A percentile compares a stretch with the other conserved stretches of the same genome.
Evolutionary conservation across 2,329 filamentous ascomycete species (phyloP).

Genomic region (Stachybotrys chlorohalonatus): DNA sequence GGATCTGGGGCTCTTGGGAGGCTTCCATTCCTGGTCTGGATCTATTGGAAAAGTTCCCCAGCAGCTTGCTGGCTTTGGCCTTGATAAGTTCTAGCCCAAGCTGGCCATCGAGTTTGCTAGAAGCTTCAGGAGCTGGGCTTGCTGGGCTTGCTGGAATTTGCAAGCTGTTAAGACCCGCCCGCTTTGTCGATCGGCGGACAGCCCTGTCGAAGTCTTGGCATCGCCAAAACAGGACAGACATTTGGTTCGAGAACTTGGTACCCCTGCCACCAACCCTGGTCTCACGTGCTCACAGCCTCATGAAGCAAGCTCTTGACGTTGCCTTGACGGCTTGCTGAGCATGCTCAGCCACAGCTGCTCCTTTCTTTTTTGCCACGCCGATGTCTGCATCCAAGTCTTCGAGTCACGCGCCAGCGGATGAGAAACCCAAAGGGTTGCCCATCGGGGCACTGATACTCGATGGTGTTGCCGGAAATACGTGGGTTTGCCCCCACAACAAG

Average conservation of each 20-base stretch:
- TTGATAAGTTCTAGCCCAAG: neutral
- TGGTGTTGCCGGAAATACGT: too few relatives aligned
- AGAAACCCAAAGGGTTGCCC: too few relatives aligned
- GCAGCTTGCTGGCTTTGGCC: neutral
- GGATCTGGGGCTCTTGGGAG: neutral
- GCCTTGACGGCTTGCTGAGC: too few relatives aligned
- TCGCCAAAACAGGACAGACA: neutral
- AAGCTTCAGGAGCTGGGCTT: too few relatives aligned
- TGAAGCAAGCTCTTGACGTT: too few relatives aligned
- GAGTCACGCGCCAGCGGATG: too few relatives aligned
- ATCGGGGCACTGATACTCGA: too few relatives aligned
- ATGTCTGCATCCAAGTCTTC: too few relatives aligned
- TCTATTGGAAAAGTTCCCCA: neutral
- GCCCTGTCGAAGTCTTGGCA: neutral
- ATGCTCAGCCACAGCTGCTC: neutral
- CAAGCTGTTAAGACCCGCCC: neutral
- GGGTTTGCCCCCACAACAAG: neutral
- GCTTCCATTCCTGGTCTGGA: neutral
- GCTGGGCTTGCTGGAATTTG: too few relatives aligned
- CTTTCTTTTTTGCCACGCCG: slow-evolving; percentile 7
- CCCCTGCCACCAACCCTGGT: neutral
- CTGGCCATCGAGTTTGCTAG: too few relatives aligned
- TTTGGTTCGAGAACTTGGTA: neutral
- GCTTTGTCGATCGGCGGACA: neutral
- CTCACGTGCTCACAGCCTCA: neutral